These are phyloP conservation scores for Neurospora hispaniola DNA, from an alignment of 495 filamentous ascomycete genomes.

Conservation along the genomic window DNA sequence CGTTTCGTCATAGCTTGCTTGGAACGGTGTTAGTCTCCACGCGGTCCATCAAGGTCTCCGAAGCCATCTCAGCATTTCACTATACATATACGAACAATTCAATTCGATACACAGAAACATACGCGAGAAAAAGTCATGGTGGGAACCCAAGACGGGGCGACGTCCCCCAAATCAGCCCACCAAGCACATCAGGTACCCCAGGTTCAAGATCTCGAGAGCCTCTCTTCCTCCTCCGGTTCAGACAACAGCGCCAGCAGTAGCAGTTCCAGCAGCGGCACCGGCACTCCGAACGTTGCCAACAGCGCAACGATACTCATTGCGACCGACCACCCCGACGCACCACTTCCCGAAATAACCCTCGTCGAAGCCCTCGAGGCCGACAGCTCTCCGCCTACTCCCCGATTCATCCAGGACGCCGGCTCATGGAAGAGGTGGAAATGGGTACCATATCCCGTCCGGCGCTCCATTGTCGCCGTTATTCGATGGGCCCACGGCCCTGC, in stretches of 20 bases:
- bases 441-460: conserved; percentile 38
- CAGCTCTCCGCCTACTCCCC: conserved; percentile 21
- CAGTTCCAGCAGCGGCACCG: not conserved
- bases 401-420: conserved; percentile 29
- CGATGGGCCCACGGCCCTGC: conserved; percentile 66
- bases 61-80: not conserved
- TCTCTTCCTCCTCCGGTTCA: not conserved
- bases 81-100: not conserved
- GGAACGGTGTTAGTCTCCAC: not conserved
- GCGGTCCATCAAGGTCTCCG: not conserved
- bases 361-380: conserved; percentile 21
- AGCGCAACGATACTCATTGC: conserved; percentile 9
- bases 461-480: conserved; percentile 30
- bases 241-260: conserved; percentile 1
- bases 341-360: conserved; percentile 10
- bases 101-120: not conserved
- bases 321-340: conserved; percentile 24
- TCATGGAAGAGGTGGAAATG: conserved; percentile 31
- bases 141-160: not conserved
- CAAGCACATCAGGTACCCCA: not conserved
- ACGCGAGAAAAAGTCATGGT: not conserved
- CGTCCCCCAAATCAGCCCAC: not conserved
- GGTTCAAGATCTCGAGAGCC: not conserved
- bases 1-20: not conserved
- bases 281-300: not conserved